Evolutionary conservation across 2,329 filamentous ascomycete genomes (phyloP), one percentile per base, ranked within the genome.

Genomic region (Cladosporium colombiae): DNA sequence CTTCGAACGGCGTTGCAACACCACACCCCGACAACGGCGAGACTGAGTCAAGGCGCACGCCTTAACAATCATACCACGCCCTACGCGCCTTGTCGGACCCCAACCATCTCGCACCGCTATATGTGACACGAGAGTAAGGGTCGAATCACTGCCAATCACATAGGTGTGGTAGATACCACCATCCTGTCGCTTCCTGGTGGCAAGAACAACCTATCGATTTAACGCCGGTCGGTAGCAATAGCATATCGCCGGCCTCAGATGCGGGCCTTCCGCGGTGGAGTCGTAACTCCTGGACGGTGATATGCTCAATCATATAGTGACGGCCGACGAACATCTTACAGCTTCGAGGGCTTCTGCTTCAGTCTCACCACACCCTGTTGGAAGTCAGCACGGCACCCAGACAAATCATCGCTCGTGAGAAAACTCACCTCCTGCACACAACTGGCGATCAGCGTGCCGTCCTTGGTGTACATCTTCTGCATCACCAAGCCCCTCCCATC

Each of bases 401-500:
- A 27, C 21, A 40, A 14, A 37, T 3, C 27, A 21, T 11, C 8
- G 10, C 40, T 46, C 5, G 1, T 13, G 37, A 16, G 13, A 35
- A 31, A 27, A 57, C 72, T 70, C 70, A 82, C 91, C 85, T 95
- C 91, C 78, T 95, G 91, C 66, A 91, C 85, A 76, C 91, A 94
- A 35, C 87, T 93, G 29, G 91, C 91, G 73, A 95, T 79, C 77
- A 95, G 77, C 29, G 83, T 89, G 25, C 91, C 91, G 68, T 93
- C 88, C 70, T 81, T 82, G 29, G 85, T 84, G 75, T 88, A 93
- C 67, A 94, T 90, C 77, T 86, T 85, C 82, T 93, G 90, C 71
- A 85, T 86, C 49, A 94, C 91, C 21, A 94, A 82, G 0, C 90
- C 91, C 67, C 91, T 83, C 3, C 91, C 91, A 72, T 93, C 89